Base-by-base conservation (phyloP, 2,329 filamentous ascomycete genomes). In the Colletotrichum lindemuthianum region DNA sequence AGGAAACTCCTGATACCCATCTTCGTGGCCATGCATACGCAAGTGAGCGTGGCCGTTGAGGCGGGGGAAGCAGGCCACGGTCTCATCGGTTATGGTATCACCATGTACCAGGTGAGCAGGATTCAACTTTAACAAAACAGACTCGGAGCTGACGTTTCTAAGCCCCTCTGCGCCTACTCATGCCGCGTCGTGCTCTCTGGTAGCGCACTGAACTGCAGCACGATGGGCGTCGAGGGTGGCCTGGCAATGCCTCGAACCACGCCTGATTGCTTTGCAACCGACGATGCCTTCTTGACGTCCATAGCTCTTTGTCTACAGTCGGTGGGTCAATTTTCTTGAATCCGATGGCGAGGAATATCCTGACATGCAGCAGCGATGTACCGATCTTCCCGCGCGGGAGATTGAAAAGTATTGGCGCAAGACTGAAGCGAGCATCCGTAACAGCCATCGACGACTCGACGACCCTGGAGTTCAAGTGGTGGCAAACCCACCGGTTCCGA, bases 41-140 rank as follows among this genome's bases (percentile, higher is more conserved):
- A 39, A 6, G n/a, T 16, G 9, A 37, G 49, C n/a, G 39, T 40
- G 13, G 41, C 49, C 8, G 34, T n/a, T 3, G 51, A 56, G 6
- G n/a, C 48, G 24, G 58, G 37, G 11, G 12, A 40, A 6, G 2
- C 37, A 56, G 71, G 72, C 2, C 59, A 51, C 4, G 76, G 76
- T 40, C 60, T 77, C 15, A 74, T 78, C 39, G 76, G 76, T 53
- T 73, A 71, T 63, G 76, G 76, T 11, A 78, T 76, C 58, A 72
- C 70, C 0, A 72, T 78, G 68, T 77, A 75, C 66, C 57, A 76
- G 11, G 76, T 76, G 10, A 68, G 58, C 36, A 9, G 11, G 39
- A 37, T 10, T 13, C 10, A 9, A 12, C 34, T 16, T 8, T 8
- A 33, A 5, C 24, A 1, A 16, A 6, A 7, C 0, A 16, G 1